Evolutionary conservation across 331 rosid species (phyloP).

Genomic region (Stylosanthes scabra): DNA sequence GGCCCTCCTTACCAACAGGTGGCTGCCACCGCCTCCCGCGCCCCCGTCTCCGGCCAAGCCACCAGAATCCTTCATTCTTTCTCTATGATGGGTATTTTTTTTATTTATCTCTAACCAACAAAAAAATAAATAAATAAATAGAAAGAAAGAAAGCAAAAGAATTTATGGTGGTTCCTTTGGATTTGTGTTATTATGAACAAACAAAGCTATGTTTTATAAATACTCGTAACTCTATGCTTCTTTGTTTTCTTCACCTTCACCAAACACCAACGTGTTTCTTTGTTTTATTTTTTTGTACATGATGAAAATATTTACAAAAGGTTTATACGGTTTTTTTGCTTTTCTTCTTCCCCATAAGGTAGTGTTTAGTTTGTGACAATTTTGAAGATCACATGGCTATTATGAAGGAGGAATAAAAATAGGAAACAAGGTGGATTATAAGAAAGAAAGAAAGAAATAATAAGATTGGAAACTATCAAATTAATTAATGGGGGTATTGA

Average conservation of each 20-base stretch:
- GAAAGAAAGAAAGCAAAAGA: too few species aligned
- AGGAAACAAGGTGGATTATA: too few species aligned
- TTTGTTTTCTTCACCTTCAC: conserved; percentile 40
- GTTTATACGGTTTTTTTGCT: neutral
- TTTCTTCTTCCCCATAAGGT: neutral
- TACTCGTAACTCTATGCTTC: neutral
- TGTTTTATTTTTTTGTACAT: neutral
- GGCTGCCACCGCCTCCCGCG: conserved; percentile 27
- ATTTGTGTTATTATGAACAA: neutral
- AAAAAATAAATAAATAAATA: too few species aligned
- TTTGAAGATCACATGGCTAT: conserved; percentile 14
- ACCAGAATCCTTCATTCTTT: conserved; percentile 36
- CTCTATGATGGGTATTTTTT: too few species aligned
- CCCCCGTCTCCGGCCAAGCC: neutral
- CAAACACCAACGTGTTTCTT: conserved; percentile 11
- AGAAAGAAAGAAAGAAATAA: too few species aligned
- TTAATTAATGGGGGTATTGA: neutral
- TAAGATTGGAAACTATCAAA: neutral
- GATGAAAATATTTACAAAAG: conserved; percentile 1
- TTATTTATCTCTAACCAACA: too few species aligned
- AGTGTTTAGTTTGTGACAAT: neutral
- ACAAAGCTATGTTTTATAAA: neutral
- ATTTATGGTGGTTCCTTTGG: neutral
- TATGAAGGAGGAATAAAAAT: neutral
- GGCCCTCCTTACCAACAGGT: conserved; percentile 22